Evolutionary conservation across 2,329 filamentous ascomycete species (phyloP), one percentile per base, ranked within the genome.

Genomic region (Bipolaris zeicola): DNA sequence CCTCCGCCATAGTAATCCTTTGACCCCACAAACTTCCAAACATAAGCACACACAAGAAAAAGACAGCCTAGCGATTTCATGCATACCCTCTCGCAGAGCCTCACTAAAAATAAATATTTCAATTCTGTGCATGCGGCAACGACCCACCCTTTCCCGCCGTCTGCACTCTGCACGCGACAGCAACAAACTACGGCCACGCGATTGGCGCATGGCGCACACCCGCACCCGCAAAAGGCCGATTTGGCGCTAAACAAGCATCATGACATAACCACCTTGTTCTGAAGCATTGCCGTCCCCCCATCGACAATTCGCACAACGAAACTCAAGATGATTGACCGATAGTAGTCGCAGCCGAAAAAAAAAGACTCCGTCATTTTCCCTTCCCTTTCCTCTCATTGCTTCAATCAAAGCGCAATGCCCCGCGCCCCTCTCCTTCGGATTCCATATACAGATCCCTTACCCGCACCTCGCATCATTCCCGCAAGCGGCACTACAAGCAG

Each of bases 401-500:
- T 16, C 37, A 20, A 57, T 39, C 37, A 37, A 26, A 45, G 63
- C 60, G 63, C 60, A 76, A 89, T 85, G 76, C 85, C 89, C 68
- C 55, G 56, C 26, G 56, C 50, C 34, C 57, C 59, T 26, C 84
- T 92, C 56, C 88, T 96, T 80, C 88, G 92, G 65, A 96, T 98
- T 68, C 94, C 94, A 57, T 98, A 94, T 75, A 96, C 92, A 71
- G 87, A 90, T 63, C 88, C 90, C 39, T 83, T 97, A 52, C 87
- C 93, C 22, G 80, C 88, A 24, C 90, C 93, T 3, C 84, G 83
- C 50, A 87, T 95, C 72, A 83, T 92, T 58, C 95, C 95, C 3
- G 76, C 82, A 45, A 86, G 85, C 58, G 93, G 94, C 47, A 82
- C 81, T 44, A 89, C 89, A 1, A 73, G 90, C 37, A 75, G 84